Evolutionary conservation across 2,329 filamentous ascomycete genomes (phyloP), one percentile per base, ranked within the genome.

Genomic region (Colletotrichum lupini): DNA sequence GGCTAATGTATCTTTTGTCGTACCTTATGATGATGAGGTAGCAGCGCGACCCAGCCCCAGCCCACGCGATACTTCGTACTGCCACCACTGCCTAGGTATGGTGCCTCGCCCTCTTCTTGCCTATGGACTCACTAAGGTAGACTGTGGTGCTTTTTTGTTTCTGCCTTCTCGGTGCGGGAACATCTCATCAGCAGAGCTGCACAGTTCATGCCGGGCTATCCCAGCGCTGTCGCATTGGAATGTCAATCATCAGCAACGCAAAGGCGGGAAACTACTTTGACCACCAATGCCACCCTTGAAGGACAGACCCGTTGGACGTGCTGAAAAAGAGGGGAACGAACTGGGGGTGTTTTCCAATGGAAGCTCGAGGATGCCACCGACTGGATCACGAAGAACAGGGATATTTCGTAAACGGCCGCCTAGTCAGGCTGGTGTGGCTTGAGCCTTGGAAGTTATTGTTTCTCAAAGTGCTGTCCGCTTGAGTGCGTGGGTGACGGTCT

Each of bases 281-380:
- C 46, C 22, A 46, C 58, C 49, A 19, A 5, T 28, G 37, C 46
- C 22, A 46, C 58, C 49, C 28, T 12, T 28, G 37, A 52, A 53
- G 53, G 65, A 68, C 53, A 53, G 58, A 59, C 52, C 58, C 56
- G 32, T 26, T 58, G 24, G 55, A 55, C 59, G 59, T 69, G 66
- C 42, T 68, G 53, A 24, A 42, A 68, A 58, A 72, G 65, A 63
- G 69, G 65, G 53, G 53, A 58, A 53, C 11, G 37, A 28, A 46
- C 49, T 59, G 6, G 52, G 68, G 65, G 14, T 57, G 22, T 58
- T 42, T 63, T 63, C 69, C 69, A 72, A 68, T 68, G 24, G 49
- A n/a, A 58, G 30, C 49, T 30, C 30, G 42, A 62, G 42, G 8
- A 72, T 26, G 49, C 46, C 42, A 35, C 26, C 30, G n/a, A 30